These are phyloP conservation scores for Aspergillus texensis DNA, from an alignment of 2,329 filamentous ascomycete genomes.

Conservation along the genomic window DNA sequence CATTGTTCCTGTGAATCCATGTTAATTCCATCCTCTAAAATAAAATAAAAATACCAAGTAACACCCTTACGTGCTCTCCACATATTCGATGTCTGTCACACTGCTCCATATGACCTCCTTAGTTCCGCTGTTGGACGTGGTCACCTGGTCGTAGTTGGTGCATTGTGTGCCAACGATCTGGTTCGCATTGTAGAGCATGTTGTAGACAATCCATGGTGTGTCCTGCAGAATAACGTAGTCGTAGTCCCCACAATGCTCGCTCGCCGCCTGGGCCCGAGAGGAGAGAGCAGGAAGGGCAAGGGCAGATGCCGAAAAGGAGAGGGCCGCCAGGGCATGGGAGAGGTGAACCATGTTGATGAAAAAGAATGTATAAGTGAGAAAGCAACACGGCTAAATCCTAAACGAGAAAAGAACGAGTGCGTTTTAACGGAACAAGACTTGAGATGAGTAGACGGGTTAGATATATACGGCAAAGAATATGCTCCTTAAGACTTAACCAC, in stretches of 20 bases:
- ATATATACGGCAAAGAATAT: not conserved
- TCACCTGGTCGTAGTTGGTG: conserved; percentile 41
- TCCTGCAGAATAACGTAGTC: conserved; percentile 38
- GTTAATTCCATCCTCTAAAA: not conserved
- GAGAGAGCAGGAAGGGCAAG: not conserved
- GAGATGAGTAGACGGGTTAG: not conserved
- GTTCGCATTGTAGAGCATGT: conserved; percentile 49
- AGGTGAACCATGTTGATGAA: conserved; percentile 5
- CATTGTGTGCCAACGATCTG: conserved; percentile 44
- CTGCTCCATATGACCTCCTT: conserved; percentile 44
- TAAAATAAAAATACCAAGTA: not conserved
- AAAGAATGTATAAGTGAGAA: not conserved
- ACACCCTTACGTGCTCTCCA: conserved; percentile 23
- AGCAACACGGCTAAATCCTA: not conserved
- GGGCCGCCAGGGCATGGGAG: conserved; percentile 5
- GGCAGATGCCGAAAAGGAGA: not conserved
- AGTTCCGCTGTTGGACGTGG: conserved; percentile 31
- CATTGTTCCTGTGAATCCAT: conserved; percentile 33
- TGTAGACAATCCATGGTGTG: conserved; percentile 50
- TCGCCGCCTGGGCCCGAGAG: conserved; percentile 4
- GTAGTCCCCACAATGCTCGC: conserved; percentile 21
- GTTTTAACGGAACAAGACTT: not conserved
- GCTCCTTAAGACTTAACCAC: not conserved
- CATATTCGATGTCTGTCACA: conserved; percentile 43
- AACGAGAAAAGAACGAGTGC: not conserved